phyloP scores from a whole-genome alignment of 2,329 filamentous ascomycete genomes.

The Penicillium sp. region DNA sequence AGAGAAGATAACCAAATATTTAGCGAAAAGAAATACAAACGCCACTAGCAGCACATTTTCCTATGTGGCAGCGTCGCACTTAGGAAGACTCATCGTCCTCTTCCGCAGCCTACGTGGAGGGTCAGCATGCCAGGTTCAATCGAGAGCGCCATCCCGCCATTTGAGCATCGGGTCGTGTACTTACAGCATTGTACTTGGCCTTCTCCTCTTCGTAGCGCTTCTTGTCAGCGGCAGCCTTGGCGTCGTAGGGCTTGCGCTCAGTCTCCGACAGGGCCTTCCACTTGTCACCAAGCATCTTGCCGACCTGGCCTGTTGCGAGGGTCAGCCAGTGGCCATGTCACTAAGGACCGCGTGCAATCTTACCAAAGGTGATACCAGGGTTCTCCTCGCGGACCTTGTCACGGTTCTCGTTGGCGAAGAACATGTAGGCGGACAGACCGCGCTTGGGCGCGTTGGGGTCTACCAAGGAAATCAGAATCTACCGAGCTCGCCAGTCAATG shows the following conservation, averaged over 20 bases:
- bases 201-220: slow-evolving; percentile 99
- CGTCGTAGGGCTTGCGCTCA: slow-evolving; percentile 89
- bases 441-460: slow-evolving; percentile 98
- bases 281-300: slow-evolving; percentile 95
- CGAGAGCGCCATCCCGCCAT: background rate
- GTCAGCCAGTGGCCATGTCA: slow-evolving; percentile 12
- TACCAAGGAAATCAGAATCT: slow-evolving; percentile 35
- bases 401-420: slow-evolving; percentile 99
- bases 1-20: slow-evolving; percentile 23
- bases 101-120: slow-evolving; percentile 42
- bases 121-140: slow-evolving; percentile 6
- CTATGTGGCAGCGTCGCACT: slow-evolving; percentile 14
- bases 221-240: slow-evolving; percentile 95
- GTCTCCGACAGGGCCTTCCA: slow-evolving; percentile 96
- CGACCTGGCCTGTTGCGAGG: slow-evolving; percentile 67
- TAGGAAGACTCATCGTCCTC: slow-evolving; percentile 49
- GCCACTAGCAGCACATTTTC: slow-evolving; percentile 27
- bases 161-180: slow-evolving; percentile 30
- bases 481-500: background rate
- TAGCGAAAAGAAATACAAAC: slow-evolving; percentile 32
- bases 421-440: slow-evolving; percentile 99
- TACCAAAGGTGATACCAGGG: slow-evolving; percentile 93
- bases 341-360: background rate
- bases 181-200: slow-evolving; percentile 74
- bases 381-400: slow-evolving; percentile 98